Conservation (phyloP, 192 early-diverging fungal species). For the Coemansia interrupta region DNA sequence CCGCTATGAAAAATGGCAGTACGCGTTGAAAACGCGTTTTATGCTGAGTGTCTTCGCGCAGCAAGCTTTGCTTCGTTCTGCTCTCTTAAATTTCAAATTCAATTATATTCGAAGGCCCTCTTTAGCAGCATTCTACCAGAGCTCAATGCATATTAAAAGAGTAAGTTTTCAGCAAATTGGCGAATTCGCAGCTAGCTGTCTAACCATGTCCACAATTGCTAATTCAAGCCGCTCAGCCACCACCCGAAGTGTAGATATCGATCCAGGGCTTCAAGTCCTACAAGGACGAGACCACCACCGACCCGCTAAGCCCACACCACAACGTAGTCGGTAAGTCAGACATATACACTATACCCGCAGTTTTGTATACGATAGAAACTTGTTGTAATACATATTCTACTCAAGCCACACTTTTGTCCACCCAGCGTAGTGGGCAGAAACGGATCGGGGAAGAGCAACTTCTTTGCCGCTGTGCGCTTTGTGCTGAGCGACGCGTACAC, state of each 20-base stretch:
- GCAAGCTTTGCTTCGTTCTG: neutral
- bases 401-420: neutral
- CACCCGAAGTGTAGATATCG: constrained; percentile 56
- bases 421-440: constrained; percentile 76
- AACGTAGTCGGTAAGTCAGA: constrained; percentile 86
- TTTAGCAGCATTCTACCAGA: neutral
- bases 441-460: constrained; percentile 97
- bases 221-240: neutral
- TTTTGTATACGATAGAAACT: neutral
- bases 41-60: neutral
- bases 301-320: constrained; percentile 87
- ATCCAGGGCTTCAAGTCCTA: constrained; percentile 99
- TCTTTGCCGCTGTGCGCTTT: constrained; percentile 92
- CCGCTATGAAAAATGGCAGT: neutral
- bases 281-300: constrained; percentile 91
- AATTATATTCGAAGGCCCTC: neutral
- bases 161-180: constrained; percentile 18
- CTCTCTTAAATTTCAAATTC: constrained; percentile 4
- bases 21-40: neutral
- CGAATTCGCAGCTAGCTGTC: too few relatives aligned
- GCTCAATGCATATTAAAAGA: constrained; percentile 47
- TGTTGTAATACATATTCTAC: too few relatives aligned
- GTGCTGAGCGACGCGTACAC: constrained; percentile 94
- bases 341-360: neutral
- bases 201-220: constrained; percentile 4